A percentile compares a stretch with the other conserved stretches of the same genome.
Conservation (phyloP, 2,329 filamentous ascomycete genomes). For the Exserohilum rostratum region DNA sequence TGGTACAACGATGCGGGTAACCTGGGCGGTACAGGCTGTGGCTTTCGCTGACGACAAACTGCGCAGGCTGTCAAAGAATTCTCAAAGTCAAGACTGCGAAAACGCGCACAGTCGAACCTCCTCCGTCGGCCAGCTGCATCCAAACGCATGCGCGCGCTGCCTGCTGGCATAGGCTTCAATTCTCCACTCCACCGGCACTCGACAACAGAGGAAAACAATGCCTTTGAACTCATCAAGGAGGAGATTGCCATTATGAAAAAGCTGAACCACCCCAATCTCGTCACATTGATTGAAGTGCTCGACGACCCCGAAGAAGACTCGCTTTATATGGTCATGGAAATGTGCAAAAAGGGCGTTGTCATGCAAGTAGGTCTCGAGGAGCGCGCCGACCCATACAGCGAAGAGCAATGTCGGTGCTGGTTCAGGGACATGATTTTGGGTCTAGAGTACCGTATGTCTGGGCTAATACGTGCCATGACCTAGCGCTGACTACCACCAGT, state of each 20-base stretch:
- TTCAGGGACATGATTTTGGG: constrained; percentile 94
- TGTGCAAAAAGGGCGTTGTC: constrained; percentile 97
- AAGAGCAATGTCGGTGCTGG: constrained; percentile 85
- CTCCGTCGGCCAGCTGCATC: constrained; percentile 67
- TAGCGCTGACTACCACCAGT: constrained; percentile 58
- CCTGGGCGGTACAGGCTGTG: constrained; percentile 23
- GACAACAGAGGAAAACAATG: constrained; percentile 66
- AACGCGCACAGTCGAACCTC: constrained; percentile 87
- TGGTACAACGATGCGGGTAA: constrained; percentile 29
- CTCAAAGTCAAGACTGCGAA: constrained; percentile 87
- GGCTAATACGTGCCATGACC: background rate
- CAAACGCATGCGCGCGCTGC: constrained; percentile 60
- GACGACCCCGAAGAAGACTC: constrained; percentile 96
- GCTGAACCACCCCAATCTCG: constrained; percentile 91
- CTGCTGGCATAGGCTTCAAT: constrained; percentile 63
- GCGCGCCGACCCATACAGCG: constrained; percentile 77
- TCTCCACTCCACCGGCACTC: constrained; percentile 68
- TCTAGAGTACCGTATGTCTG: constrained; percentile 81
- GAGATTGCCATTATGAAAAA: constrained; percentile 99
- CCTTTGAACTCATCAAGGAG: constrained; percentile 86
- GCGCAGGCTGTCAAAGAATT: constrained; percentile 93
- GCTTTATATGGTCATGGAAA: constrained; percentile 97
- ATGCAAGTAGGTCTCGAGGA: constrained; percentile 95
- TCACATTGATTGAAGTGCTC: constrained; percentile 88
- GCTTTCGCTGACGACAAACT: constrained; percentile 37